These are phyloP conservation scores for Bipolaris oryzae DNA, from an alignment of 2,329 filamentous ascomycete species.

Conservation along the genomic window DNA sequence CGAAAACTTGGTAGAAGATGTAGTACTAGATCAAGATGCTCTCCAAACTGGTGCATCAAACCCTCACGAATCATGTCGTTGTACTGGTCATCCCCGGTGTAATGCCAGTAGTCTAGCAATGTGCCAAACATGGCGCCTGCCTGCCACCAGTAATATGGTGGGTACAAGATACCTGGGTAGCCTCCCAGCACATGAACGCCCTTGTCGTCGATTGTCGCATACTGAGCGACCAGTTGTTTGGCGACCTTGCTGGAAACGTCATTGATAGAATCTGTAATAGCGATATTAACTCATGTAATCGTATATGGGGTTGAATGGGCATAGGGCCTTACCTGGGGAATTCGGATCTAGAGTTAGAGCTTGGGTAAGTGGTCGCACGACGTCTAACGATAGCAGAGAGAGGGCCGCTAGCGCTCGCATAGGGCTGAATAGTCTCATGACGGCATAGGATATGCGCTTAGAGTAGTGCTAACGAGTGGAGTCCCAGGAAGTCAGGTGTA, in stretches of 20 bases:
- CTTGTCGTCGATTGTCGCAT: constrained; percentile 57
- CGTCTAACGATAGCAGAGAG: constrained; percentile 28
- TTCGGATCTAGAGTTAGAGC: constrained; percentile 36
- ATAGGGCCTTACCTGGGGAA: constrained; percentile 22
- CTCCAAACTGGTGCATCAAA: constrained; percentile 41
- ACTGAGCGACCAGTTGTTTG: constrained; percentile 59
- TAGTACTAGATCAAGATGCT: constrained; percentile 36
- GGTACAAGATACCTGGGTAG: constrained; percentile 52
- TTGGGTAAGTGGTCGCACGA: constrained; percentile 24
- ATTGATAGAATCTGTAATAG: constrained; percentile 53
- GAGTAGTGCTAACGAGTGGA: constrained; percentile 7
- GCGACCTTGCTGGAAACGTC: constrained; percentile 53
- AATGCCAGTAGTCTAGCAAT: constrained; percentile 84
- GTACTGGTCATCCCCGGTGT: constrained; percentile 74
- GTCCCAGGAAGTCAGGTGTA: constrained; percentile 6
- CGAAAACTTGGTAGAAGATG: too few species aligned
- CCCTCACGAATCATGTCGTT: constrained; percentile 68
- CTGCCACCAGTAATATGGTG: constrained; percentile 70
- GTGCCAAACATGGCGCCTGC: constrained; percentile 73
- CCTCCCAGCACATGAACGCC: constrained; percentile 49
- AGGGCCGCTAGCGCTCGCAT: constrained; percentile 35
- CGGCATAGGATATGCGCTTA: constrained; percentile 23
- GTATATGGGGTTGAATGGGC: neutral
- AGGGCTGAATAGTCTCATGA: constrained; percentile 37
- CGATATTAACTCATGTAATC: constrained; percentile 1